Base-by-base conservation (phyloP, 1,139 yeast genomes). In the Blastobotrys illinoisensis region DNA sequence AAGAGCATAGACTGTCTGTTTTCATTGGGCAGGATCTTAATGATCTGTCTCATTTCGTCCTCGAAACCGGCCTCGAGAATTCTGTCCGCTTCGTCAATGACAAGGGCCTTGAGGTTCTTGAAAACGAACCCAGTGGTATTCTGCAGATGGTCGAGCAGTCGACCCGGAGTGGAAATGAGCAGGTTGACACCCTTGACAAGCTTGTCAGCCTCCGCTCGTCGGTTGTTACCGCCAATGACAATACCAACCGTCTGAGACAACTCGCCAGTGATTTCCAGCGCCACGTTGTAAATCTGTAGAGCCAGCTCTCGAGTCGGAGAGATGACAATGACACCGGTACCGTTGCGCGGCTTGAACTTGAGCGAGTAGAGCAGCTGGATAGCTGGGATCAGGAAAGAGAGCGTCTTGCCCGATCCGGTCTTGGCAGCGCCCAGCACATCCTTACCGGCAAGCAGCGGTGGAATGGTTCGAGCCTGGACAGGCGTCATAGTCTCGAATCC, bases 381-480 rank as follows among this genome's bases (percentile, higher is more conserved):
- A 47, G 98, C 97, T 9, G 99, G 99, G 57, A 93, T 79, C 65
- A 95, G 77, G 65, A 93, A 93, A 3, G 98, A 96, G 57, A 93
- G 72, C 0, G 99, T 93, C 69, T 93, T 93, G 50, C 99, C 99
- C 1, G 97, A 89, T 2, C 99, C 99, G 0, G 99, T 93, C 64
- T 97, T 86, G 57, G 99, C 98, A 72, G 93, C 87, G 80, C 99
- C 99, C 74, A 93, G 86, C 91, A 93, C 88, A 74, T 93, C 98
- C 77, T 64, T 91, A 47, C 99, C 98, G 0, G 98, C 97, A 63
- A 91, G 76, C 61, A 93, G 77, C 14, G 98, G 97, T 7, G 98
- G 98, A 56, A 91, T 91, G 14, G 98, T 89, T 71, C 90, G 84
- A 43, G 95, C 87, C 73, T 91, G 99, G 13, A 91, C 97, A 57